These are phyloP conservation scores for Mortierella sp. DNA, from an alignment of 371 early-diverging fungal species.

Conservation along the genomic window DNA sequence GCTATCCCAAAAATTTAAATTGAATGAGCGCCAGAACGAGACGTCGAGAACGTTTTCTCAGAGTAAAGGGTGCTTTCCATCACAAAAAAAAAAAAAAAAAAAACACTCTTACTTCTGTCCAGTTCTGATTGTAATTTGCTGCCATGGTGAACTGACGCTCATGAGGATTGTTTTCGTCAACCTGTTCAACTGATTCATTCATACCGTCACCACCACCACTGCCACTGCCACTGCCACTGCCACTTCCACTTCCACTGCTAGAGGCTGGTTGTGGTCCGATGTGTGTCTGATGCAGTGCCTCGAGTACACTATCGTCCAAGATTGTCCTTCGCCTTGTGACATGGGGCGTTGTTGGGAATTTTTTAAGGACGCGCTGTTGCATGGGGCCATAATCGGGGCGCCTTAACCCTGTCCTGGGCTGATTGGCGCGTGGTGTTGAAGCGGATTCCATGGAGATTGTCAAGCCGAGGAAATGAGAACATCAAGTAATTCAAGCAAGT, in stretches of 20 bases:
- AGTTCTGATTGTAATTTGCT: not conserved
- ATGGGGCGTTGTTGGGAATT: constrained; percentile 24
- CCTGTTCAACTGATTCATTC: not conserved
- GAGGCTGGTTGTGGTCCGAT: constrained; percentile 7
- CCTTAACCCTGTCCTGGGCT: constrained; percentile 24
- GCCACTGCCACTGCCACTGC: not conserved
- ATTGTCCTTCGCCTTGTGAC: constrained; percentile 29
- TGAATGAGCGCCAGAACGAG: not conserved
- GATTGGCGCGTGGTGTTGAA: constrained; percentile 13
- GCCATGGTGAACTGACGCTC: not conserved
- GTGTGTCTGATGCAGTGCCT: constrained; percentile 37
- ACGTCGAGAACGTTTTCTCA: not conserved
- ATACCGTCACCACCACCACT: not conserved
- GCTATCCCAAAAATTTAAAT: not conserved
- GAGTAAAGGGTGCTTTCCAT: not conserved
- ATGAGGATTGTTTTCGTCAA: not conserved
- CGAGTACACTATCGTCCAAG: constrained; percentile 38
- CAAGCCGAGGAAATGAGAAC: not conserved
- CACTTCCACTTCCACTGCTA: not conserved
- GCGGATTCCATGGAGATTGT: constrained; percentile 14
- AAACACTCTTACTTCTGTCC: constrained; percentile 3
- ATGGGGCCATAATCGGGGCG: constrained; percentile 45
- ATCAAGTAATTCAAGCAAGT: not conserved
- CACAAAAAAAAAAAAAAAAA: not conserved
- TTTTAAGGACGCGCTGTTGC: constrained; percentile 18